phyloP scores from a whole-genome alignment of 2,329 filamentous ascomycete genomes.

The Fusarium sulawesiense region DNA sequence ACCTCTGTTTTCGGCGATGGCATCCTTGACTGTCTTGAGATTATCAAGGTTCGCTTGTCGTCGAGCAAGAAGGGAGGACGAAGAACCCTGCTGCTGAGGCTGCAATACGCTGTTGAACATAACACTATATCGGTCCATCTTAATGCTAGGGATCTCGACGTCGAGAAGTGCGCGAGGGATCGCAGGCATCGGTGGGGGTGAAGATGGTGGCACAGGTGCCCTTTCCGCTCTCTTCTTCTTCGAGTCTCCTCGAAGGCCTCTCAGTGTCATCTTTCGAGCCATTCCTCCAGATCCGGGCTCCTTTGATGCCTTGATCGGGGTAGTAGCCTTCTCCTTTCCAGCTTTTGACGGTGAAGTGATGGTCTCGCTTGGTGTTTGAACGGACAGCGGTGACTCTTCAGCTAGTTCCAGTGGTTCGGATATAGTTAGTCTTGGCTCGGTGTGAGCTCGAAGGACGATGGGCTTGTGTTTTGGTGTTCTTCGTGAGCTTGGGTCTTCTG shows the following conservation, averaged over 20 bases:
- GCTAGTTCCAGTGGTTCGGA: constrained; percentile 12
- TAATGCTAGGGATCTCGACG: constrained; percentile 82
- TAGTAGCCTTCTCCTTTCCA: constrained; percentile 23
- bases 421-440: constrained; percentile 49
- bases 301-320: constrained; percentile 30
- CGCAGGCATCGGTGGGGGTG: constrained; percentile 35
- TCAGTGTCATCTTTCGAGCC: constrained; percentile 45
- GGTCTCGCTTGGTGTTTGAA: constrained; percentile 11
- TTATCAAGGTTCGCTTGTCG: constrained; percentile 70
- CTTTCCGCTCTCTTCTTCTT: constrained; percentile 37
- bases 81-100: constrained; percentile 49
- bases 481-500: constrained; percentile 26
- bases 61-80: constrained; percentile 61
- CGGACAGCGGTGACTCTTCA: constrained; percentile 11
- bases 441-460: constrained; percentile 57
- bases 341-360: constrained; percentile 25
- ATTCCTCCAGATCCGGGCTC: constrained; percentile 39
- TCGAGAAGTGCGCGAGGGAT: constrained; percentile 63
- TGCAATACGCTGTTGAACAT: constrained; percentile 87
- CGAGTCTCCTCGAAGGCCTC: constrained; percentile 42
- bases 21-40: constrained; percentile 65
- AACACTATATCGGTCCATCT: constrained; percentile 90
- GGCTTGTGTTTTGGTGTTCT: constrained; percentile 55
- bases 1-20: constrained; percentile 53
- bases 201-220: constrained; percentile 27